Evolutionary conservation across 176 grass and related monocot genomes (phyloP), one percentile per base, ranked within the genome.

Genomic region (Musa beccarii): DNA sequence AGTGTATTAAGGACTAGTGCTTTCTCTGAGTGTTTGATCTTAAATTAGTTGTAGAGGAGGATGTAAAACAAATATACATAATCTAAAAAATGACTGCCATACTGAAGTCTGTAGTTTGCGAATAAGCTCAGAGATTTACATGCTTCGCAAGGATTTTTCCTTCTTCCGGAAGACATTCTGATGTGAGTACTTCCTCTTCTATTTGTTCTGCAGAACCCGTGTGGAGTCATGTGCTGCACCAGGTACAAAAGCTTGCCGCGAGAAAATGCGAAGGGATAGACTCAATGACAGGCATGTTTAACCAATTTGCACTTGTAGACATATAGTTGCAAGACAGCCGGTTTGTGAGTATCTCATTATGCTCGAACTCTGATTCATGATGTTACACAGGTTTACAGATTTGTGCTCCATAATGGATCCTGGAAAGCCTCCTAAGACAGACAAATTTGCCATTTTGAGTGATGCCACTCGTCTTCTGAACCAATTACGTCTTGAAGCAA

Each of bases 221-320:
- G 91, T 72, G 26, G 89, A 99, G 70, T 95, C 96, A 49, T 87
- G 89, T 54, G 91, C 91, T 1, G 83, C 71, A 3, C 89, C 91
- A 2, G 96, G 91, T 12, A 89, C 96, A 19, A 99, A 99, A 76
- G 96, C 96, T 54, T 87, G 96, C 77, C 91, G 96, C 7, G 96
- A 99, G 76, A 99, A 99, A 88, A 85, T 89, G 69, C 82, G 96
- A 59, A 86, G 96, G 71, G 91, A 99, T 23, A 86, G 34, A 84
- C 91, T 99, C 56, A 99, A 99, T 25, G 96, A 99, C 66, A 99
- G 91, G 96, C 66, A 77, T 17, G 66, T 80, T 69, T 21, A 79
- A 71, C 13, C 54, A 11, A 63, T 22, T 20, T 14, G 26, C 26
- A 29, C 2, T 34, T 34, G 26, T 67, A 5, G 16, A 53, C 8